Evolutionary conservation across 1,284 basidiomycete species (phyloP), one percentile per base, ranked within the genome.

Genomic region (Tilletia caries): DNA sequence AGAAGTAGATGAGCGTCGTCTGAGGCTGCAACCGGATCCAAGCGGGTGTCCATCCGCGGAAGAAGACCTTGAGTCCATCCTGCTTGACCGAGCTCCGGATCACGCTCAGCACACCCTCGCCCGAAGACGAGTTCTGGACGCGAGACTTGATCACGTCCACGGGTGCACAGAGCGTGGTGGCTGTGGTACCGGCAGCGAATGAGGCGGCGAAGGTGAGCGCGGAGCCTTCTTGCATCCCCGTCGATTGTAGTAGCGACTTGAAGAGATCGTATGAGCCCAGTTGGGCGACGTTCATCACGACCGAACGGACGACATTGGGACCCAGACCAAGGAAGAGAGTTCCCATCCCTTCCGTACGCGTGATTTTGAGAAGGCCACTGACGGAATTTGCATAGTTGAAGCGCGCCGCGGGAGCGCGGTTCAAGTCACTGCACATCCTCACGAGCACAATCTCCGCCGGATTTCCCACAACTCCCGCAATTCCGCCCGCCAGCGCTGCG

Each of bases 11-110:
- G 15, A 65, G 37, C 41, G 44, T 71, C 70, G 70, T 67, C 50
- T 82, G 78, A 2, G 81, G 81, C n/a, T 74, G 72, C 33, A 82
- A 68, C 8, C 81, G 68, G 67, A 82, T 85, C 86, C 86, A 87
- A 0, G 86, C 85, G 3, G 86, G 86, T 10, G 86, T 84, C 86
- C 86, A 87, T n/a, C 86, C 86, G 67, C 85, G 83, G 82, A 87
- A 86, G 50, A 87, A 74, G 83, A 87, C 87, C 18, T 80, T 76
- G 13, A 85, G 83, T 0, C 86, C 86, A 71, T 85, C 83, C 32
- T 75, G 76, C 12, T 78, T 69, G 29, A 84, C 71, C 25, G 79
- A 72, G 13, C 67, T 70, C 27, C 73, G 65, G 27, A 80, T 62
- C 60, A 70, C 72, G 68, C 75, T 69, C 29, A 79, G 70, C 34